Conservation (phyloP, 208 protist species). For the Wallacemonas sp. region DNA sequence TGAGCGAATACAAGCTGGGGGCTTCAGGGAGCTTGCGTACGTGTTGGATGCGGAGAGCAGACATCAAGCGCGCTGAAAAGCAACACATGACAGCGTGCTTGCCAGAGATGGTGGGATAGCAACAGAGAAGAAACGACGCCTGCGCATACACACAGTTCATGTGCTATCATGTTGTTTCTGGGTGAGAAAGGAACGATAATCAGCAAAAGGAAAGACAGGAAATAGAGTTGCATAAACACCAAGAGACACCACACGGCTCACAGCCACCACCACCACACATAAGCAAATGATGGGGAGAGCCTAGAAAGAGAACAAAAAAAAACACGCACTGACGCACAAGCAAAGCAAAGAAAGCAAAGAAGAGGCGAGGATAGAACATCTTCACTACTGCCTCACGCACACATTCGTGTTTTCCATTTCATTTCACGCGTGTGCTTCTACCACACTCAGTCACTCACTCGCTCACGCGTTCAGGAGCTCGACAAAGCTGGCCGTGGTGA, state of each 20-base stretch:
- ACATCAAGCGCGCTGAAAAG: too few relatives aligned
- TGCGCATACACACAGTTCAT: background rate
- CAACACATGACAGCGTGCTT: too few relatives aligned
- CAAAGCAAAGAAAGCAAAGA: constrained; percentile 16
- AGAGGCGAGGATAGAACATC: constrained; percentile 7
- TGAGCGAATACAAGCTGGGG: too few relatives aligned
- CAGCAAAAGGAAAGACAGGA: constrained; percentile 12
- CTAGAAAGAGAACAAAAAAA: background rate
- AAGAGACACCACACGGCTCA: background rate
- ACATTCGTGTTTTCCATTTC: too few relatives aligned
- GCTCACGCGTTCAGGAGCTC: constrained; percentile 27
- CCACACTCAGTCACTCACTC: too few relatives aligned
- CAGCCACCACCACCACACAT: too few relatives aligned
- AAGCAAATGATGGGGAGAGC: too few relatives aligned
- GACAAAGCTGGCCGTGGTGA: constrained; percentile 70
- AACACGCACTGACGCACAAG: background rate
- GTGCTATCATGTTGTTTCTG: too few relatives aligned
- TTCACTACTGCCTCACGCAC: background rate
- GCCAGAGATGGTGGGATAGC: too few relatives aligned
- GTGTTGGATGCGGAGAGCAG: too few relatives aligned
- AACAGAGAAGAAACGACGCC: background rate
- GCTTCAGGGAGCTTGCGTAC: too few relatives aligned
- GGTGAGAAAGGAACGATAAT: background rate
- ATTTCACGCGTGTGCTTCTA: too few relatives aligned
- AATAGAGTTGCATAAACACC: background rate